Evolutionary conservation across 805 yeast species (phyloP).

Genomic region (Maudiozyma serrabonitensis): DNA sequence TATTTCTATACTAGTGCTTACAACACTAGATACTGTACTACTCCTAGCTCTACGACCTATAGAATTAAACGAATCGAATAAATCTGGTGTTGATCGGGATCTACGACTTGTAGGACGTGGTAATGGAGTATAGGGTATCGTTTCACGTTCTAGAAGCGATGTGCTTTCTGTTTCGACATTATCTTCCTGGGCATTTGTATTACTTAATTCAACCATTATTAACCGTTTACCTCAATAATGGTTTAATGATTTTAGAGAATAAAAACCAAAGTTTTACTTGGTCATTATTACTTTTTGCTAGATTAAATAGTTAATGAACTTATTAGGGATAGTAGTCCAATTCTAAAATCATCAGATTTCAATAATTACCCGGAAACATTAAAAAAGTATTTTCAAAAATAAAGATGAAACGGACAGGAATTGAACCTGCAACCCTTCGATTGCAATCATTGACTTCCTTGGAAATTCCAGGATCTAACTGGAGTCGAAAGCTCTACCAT

Average conservation of each 20-base stretch:
- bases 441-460: conserved; percentile 25
- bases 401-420: conserved; percentile 58
- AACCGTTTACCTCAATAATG: no score
- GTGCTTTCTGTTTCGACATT: neutral
- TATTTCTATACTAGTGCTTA: conserved; percentile 17
- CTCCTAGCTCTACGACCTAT: conserved; percentile 17
- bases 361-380: no score
- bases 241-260: no score
- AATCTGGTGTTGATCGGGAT: neutral
- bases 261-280: no score
- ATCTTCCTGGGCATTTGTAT: neutral
- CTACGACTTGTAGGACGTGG: neutral
- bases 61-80: neutral
- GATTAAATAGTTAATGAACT: no score
- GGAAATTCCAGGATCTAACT: conserved; percentile 29
- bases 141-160: neutral
- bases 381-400: conserved; percentile 4
- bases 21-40: conserved; percentile 23
- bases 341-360: no score
- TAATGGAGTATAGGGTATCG: neutral
- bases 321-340: no score
- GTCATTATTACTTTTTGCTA: no score
- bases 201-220: neutral
- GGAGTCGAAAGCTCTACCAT: conserved; percentile 67
- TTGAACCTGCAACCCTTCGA: conserved; percentile 70